Evolutionary conservation across 2,329 filamentous ascomycete species (phyloP).

Genomic region (Clonostachys byssicola): DNA sequence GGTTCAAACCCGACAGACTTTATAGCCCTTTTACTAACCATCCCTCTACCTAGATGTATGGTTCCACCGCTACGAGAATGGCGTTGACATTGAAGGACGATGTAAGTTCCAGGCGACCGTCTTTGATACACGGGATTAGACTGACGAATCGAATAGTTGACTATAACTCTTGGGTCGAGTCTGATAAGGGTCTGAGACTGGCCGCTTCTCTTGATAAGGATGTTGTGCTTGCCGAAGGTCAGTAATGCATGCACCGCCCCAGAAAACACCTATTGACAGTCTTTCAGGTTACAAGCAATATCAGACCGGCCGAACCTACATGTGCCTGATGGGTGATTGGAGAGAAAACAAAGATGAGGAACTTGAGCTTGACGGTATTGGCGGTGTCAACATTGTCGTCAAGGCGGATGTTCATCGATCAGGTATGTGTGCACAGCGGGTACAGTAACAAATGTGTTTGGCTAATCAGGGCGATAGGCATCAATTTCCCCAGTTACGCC

Average conservation of each 20-base stretch:
- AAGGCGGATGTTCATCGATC: slow-evolving; percentile 97
- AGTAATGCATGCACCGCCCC: slow-evolving; percentile 3
- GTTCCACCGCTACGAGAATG: slow-evolving; percentile 86
- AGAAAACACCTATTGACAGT: not conserved
- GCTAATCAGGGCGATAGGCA: slow-evolving; percentile 49
- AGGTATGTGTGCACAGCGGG: slow-evolving; percentile 45
- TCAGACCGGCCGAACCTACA: slow-evolving; percentile 83
- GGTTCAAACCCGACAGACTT: slow-evolving; percentile 23
- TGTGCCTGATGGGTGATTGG: slow-evolving; percentile 91
- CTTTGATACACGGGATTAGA: not conserved
- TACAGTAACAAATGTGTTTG: no score
- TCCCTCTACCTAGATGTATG: slow-evolving; percentile 67
- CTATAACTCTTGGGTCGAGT: slow-evolving; percentile 99
- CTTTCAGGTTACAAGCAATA: slow-evolving; percentile 81
- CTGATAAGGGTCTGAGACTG: slow-evolving; percentile 75
- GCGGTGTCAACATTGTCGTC: slow-evolving; percentile 94
- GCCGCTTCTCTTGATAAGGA: slow-evolving; percentile 72
- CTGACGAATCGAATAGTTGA: slow-evolving; percentile 59
- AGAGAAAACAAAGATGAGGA: slow-evolving; percentile 88
- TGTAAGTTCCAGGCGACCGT: slow-evolving; percentile 52
- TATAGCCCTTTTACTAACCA: not conserved
- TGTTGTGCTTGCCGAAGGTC: slow-evolving; percentile 83
- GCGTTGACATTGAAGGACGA: slow-evolving; percentile 86
- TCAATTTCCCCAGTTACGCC: slow-evolving; percentile 95
- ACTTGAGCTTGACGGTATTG: slow-evolving; percentile 89